Conservation (phyloP, 352 stramenopile species). For the Pythium utonaiense region DNA sequence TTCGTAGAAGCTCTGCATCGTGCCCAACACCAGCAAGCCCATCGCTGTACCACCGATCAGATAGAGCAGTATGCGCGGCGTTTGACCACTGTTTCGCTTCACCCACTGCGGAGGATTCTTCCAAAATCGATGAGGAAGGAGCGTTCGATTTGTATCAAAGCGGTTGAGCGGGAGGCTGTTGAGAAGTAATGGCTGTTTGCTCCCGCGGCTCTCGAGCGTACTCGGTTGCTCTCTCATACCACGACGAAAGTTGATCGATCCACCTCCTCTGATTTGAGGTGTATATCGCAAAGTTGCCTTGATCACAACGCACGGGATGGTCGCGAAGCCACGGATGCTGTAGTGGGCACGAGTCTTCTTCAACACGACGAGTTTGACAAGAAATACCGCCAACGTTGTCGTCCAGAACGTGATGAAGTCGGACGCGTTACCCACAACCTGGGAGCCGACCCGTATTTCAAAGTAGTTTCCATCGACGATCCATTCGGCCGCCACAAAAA, state of each 20-base stretch:
- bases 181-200: background rate
- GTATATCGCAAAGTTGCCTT: constrained; percentile 3
- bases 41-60: background rate
- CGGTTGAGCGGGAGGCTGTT: background rate
- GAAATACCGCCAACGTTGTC: constrained; percentile 7
- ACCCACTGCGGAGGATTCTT: background rate
- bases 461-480: constrained; percentile 8
- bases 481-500: background rate
- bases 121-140: background rate
- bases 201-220: background rate
- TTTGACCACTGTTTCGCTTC: background rate
- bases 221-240: background rate
- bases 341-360: constrained; percentile 3
- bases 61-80: background rate
- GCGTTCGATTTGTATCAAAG: background rate
- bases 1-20: background rate
- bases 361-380: constrained; percentile 1
- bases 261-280: background rate
- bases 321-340: background rate
- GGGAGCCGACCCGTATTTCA: background rate
- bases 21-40: background rate
- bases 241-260: background rate
- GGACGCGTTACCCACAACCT: background rate
- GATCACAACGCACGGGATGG: constrained; percentile 11
- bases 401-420: constrained; percentile 13